phyloP scores from a whole-genome alignment of 2,329 filamentous ascomycete species.

The Verticillium klebahnii region DNA sequence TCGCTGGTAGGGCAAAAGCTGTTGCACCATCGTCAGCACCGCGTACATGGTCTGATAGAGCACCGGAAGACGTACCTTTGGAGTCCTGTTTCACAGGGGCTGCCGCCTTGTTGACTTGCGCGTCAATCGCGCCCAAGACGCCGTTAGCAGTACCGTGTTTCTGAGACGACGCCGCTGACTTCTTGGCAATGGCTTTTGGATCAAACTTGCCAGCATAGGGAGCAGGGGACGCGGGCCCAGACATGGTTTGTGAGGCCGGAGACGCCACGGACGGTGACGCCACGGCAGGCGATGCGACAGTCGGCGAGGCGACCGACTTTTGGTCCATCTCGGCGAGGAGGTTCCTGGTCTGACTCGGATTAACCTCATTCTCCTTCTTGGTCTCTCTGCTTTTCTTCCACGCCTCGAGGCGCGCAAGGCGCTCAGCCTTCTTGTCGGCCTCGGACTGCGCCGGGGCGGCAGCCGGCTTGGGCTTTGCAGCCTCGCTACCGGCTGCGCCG shows the following conservation, averaged over 20 bases:
- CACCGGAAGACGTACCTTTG: slow-evolving; percentile 26
- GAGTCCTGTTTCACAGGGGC: slow-evolving; percentile 25
- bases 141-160: slow-evolving; percentile 47
- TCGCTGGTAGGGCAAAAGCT: slow-evolving; percentile 58
- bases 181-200: slow-evolving; percentile 81
- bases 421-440: slow-evolving; percentile 73
- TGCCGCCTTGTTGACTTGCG: slow-evolving; percentile 29
- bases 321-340: slow-evolving; percentile 71
- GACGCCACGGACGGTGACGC: slow-evolving; percentile 35
- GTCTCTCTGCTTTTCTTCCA: slow-evolving; percentile 90
- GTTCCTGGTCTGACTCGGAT: slow-evolving; percentile 59
- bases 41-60: not conserved
- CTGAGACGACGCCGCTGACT: slow-evolving; percentile 54
- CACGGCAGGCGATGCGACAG: slow-evolving; percentile 40
- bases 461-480: slow-evolving; percentile 49
- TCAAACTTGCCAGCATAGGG: slow-evolving; percentile 78
- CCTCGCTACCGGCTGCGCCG: slow-evolving; percentile 49
- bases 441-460: slow-evolving; percentile 54
- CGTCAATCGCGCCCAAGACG: slow-evolving; percentile 42
- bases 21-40: slow-evolving; percentile 18
- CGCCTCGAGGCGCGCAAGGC: slow-evolving; percentile 76
- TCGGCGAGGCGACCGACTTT: slow-evolving; percentile 53
- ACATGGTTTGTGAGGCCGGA: slow-evolving; percentile 37
- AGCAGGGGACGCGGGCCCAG: slow-evolving; percentile 34
- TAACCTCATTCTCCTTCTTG: slow-evolving; percentile 66